Conservation (phyloP, 768 basidiomycete species). For the Rossbeevera mucosa region DNA sequence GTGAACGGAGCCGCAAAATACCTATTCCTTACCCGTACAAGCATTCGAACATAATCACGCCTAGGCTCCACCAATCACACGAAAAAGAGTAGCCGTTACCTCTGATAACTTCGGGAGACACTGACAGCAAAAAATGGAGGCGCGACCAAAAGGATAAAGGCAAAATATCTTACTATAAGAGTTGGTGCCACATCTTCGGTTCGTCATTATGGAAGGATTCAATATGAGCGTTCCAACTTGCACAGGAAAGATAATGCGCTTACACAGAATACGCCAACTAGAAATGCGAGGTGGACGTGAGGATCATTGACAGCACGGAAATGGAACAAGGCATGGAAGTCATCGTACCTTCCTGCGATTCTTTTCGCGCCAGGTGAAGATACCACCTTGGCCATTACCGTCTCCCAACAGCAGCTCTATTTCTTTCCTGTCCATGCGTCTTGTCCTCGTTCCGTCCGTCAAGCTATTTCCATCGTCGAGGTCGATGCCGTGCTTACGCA, state of each 20-base stretch:
- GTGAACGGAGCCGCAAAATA: constrained; percentile 24
- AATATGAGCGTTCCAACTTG: constrained; percentile 12
- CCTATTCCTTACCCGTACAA: constrained; percentile 70
- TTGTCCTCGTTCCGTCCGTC: constrained; percentile 68
- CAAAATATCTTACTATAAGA: constrained; percentile 66
- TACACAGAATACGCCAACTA: constrained; percentile 89
- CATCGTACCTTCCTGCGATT: constrained; percentile 76
- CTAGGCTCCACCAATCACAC: constrained; percentile 98
- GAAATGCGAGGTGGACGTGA: constrained; percentile 21
- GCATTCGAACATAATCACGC: constrained; percentile 95
- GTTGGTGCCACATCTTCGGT: constrained; percentile 72
- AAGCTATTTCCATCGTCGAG: constrained; percentile 71
- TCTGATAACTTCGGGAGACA: constrained; percentile 88
- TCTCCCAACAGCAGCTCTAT: constrained; percentile 82
- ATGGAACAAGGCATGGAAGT: constrained; percentile 29
- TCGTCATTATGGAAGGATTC: constrained; percentile 28
- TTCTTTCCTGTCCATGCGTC: constrained; percentile 75
- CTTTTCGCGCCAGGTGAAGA: constrained; percentile 96
- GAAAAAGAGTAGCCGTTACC: constrained; percentile 91
- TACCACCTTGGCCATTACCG: constrained; percentile 71
- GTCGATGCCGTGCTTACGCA: constrained; percentile 93
- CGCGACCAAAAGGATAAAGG: constrained; percentile 24
- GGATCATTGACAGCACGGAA: constrained; percentile 20
- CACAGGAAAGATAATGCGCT: constrained; percentile 32
- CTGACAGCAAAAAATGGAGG: constrained; percentile 37